Evolutionary conservation across 176 grass and related monocot species (phyloP).

Genomic region (Elymus sibiricus): DNA sequence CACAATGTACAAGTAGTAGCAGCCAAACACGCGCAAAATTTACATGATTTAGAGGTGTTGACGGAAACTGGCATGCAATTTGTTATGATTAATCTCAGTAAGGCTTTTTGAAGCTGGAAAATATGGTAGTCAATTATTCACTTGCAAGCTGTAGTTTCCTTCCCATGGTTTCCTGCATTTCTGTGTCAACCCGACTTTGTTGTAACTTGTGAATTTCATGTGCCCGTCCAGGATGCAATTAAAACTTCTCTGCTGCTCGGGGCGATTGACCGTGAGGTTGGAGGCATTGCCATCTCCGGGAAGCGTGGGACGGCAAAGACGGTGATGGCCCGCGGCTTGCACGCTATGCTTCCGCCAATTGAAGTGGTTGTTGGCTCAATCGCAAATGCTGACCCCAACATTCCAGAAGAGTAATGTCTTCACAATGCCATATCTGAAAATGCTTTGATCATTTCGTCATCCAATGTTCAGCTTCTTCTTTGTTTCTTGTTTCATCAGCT

Average conservation of each 20-base stretch:
- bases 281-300: constrained; percentile 96
- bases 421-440: not conserved
- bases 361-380: constrained; percentile 87
- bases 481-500: not conserved
- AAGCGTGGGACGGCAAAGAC: constrained; percentile 94
- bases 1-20: not conserved
- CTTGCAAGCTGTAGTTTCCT: not conserved
- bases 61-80: not conserved
- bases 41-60: not conserved
- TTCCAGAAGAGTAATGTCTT: constrained; percentile 67
- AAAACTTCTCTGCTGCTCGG: constrained; percentile 88
- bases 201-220: not conserved
- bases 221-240: constrained; percentile 66
- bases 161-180: not conserved
- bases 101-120: not conserved
- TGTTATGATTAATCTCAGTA: not conserved
- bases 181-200: not conserved
- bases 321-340: constrained; percentile 94
- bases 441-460: not conserved
- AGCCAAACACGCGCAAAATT: not conserved
- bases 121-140: not conserved
- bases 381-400: constrained; percentile 68
- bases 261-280: constrained; percentile 83
- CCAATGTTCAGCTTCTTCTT: not conserved
- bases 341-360: constrained; percentile 94